Base-by-base conservation (phyloP, 148 eudicot species). In the Persicaria tinctoria region DNA sequence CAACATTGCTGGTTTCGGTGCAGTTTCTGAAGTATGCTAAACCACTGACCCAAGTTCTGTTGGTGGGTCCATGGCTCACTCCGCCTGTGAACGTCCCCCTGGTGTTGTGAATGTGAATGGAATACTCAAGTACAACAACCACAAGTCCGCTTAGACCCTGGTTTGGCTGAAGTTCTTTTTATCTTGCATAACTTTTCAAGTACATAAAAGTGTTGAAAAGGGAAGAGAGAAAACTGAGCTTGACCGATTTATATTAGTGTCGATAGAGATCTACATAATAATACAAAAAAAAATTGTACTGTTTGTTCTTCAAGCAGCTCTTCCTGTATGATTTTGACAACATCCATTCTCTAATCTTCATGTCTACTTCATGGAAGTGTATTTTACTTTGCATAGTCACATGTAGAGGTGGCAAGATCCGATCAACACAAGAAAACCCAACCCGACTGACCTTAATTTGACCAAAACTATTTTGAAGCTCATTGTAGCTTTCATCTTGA, bases 1-100 rank as follows among this genome's bases (percentile, higher is more conserved):
- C 7, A 38, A 41, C n/a, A n/a, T 3, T 64, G 70, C 12, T 64
- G n/a, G 11, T 63, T 27, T 63, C 8, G 16, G 6, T 86, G 82
- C 89, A 91, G 97, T 81, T 91, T 75, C 83, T 91, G 74, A 87
- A 89, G 74, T 77, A 89, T 79, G 83, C 90, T 27, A 91, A 88
- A 60, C 85, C 93, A 46, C 82, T 89, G 77, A 82, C 80, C 51
- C 86, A 89, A 73, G 78, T 91, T 8, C 97, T 93, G 0, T 78
- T 89, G 46, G 86, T 91, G 46, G 97, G 97, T 18, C 93, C 93
- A 2, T 77, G 89, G 72, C 73, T 91, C 13, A 86, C 85, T 27
- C 89, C 91, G 49, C 97, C 97, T 4, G 91, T 91, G 2, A 89
- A 82, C 78, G 97, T 91, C 97, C 97, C 13, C 97, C 97, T 9